Evolutionary conservation across 805 yeast species (phyloP).

Genomic region (Cyberlindnera mycetangii): DNA sequence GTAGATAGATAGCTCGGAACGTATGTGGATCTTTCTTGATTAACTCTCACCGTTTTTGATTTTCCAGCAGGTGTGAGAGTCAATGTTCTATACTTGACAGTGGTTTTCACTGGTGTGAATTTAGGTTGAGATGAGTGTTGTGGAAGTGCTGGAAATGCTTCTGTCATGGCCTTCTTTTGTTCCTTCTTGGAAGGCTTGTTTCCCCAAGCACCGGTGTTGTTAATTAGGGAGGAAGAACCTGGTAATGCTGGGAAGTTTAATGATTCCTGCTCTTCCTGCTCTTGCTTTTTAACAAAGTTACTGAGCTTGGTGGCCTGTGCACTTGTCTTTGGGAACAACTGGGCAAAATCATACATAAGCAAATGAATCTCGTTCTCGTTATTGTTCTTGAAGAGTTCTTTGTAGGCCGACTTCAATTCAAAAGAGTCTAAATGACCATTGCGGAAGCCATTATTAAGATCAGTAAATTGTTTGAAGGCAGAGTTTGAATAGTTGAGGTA

Average conservation of each 20-base stretch:
- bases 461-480: conserved; percentile 46
- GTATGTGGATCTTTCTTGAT: conserved; percentile 16
- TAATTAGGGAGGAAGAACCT: conserved; percentile 23
- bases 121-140: conserved; percentile 9
- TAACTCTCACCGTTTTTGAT: conserved; percentile 15
- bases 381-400: conserved; percentile 41
- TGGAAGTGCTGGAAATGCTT: conserved; percentile 34
- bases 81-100: conserved; percentile 22
- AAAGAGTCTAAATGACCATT: conserved; percentile 44
- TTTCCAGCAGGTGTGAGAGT: conserved; percentile 4
- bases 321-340: conserved; percentile 49
- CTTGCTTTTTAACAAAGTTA: conserved; percentile 27
- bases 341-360: conserved; percentile 58
- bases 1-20: conserved; percentile 30
- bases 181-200: conserved; percentile 20
- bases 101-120: conserved; percentile 22
- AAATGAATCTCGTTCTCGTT: conserved; percentile 50
- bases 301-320: conserved; percentile 39
- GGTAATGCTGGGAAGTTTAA: conserved; percentile 51
- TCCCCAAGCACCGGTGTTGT: conserved; percentile 17
- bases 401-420: conserved; percentile 46
- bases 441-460: conserved; percentile 46
- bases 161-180: conserved; percentile 11
- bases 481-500: conserved; percentile 55
- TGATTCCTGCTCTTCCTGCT: conserved; percentile 27